Base-by-base conservation (phyloP, 2,329 filamentous ascomycete species). In the Stagonosporopsis rhizophila region DNA sequence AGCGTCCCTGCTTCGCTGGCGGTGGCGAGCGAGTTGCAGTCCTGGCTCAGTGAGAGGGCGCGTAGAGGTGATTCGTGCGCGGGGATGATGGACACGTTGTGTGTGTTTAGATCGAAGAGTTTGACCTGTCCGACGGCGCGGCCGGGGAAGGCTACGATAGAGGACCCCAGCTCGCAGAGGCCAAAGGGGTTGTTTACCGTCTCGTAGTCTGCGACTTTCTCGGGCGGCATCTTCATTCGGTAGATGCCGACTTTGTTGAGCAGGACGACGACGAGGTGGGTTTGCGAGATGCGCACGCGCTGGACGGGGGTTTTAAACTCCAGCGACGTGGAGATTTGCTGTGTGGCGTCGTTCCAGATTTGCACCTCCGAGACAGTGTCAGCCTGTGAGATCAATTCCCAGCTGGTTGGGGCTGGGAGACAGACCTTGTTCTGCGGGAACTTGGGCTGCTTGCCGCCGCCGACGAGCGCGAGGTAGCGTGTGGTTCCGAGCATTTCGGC, bases 1-100 rank as follows among this genome's bases (percentile, higher is more conserved):
- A 99, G 80, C 0, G 95, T 99, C 30, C 95, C 95, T 81, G 90
- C 91, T 76, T 96, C 91, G 74, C 93, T 96, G 11, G 94, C 94
- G 1, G 92, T 97, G 14, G 93, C 95, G 27, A 98, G 80, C 15
- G 96, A 78, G 44, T 91, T 85, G 3, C 91, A 92, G 70, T 96
- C 90, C 0, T 83, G 83, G 65, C 91, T 96, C 32, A 99, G 79
- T 11, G 88, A 85, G 62, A 99, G 82, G 38, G 92, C 92, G 58
- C 89, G 86, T 17, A 99, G 80, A 0, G 89, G 82, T 0, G 89
- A 89, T 4, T 89, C 88, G 74, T 99, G 95, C 3, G 94, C 95
- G 1, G 92, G 92, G 56, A 98, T 92, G 73, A 99, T 96, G 78
- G 89, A 96, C 62, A 98, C 91, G 67, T 91, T 94, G 45, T 88